Evolutionary conservation across 441 rosid species (phyloP).

Genomic region (Macaranga tanarius): DNA sequence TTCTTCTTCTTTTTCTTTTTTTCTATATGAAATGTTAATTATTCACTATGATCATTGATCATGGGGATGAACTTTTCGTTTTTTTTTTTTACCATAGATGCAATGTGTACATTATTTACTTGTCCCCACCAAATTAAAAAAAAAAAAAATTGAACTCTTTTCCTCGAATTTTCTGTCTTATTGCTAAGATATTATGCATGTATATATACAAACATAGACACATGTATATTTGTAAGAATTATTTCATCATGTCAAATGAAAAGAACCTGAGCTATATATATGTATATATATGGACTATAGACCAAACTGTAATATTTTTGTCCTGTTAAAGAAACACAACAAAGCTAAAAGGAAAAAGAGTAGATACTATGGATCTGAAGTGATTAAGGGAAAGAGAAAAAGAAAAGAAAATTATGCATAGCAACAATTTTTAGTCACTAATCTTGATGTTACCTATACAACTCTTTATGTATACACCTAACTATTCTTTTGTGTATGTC

Average conservation of each 20-base stretch:
- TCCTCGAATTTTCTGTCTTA: not conserved
- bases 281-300: not conserved
- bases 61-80: not conserved
- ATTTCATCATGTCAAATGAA: not conserved
- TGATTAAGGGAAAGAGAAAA: not conserved
- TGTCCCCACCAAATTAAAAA: constrained; percentile 1
- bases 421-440: not conserved
- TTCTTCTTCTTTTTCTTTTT: not conserved
- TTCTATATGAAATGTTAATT: not conserved
- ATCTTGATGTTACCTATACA: not conserved
- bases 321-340: not conserved
- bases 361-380: not conserved
- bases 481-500: not conserved
- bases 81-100: constrained; percentile 7
- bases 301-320: not conserved
- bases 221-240: not conserved
- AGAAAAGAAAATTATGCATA: not conserved
- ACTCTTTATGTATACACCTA: not conserved
- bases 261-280: not conserved
- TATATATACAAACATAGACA: not conserved
- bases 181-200: not conserved
- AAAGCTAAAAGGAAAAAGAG: not conserved
- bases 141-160: not conserved
- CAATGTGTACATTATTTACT: constrained; percentile 13
- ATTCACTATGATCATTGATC: constrained; percentile 9